A percentile compares a stretch with the other conserved stretches of the same genome.
phyloP scores from a whole-genome alignment of 768 basidiomycete species.

The Naematelia encephala region DNA sequence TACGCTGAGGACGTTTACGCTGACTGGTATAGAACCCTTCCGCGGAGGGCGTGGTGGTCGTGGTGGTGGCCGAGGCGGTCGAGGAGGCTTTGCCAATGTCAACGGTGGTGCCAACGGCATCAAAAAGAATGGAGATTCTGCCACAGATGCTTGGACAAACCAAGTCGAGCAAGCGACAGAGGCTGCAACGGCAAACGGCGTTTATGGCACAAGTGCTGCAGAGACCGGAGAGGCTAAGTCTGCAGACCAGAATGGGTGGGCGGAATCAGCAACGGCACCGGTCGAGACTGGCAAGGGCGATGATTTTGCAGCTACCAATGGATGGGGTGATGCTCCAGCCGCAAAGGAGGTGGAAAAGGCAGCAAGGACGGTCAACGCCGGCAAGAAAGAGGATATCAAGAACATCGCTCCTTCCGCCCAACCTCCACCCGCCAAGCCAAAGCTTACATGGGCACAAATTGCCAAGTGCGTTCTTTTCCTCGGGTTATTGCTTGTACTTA shows the following conservation, averaged over 20 bases:
- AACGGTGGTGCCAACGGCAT: conserved; percentile 16
- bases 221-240: conserved; percentile 14
- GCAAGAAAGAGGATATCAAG: conserved; percentile 33
- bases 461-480: conserved; percentile 44
- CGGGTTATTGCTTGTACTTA: neutral
- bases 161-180: conserved; percentile 38
- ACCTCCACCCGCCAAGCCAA: conserved; percentile 36
- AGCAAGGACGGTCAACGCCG: conserved; percentile 38
- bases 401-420: conserved; percentile 32
- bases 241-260: conserved; percentile 16
- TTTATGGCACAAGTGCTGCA: conserved; percentile 10
- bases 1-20: neutral
- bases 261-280: conserved; percentile 6
- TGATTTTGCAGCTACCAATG: conserved; percentile 45
- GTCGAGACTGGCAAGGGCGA: conserved; percentile 32
- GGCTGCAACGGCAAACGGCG: conserved; percentile 20
- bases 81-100: conserved; percentile 42
- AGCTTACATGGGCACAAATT: conserved; percentile 53
- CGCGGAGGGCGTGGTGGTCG: conserved; percentile 50
- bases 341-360: conserved; percentile 45
- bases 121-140: conserved; percentile 17
- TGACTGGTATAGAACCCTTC: conserved; percentile 17
- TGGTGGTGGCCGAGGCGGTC: conserved; percentile 48
- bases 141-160: conserved; percentile 43
- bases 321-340: conserved; percentile 49